Evolutionary conservation across 106 monocot species (phyloP), one percentile per base, ranked within the genome.

Genomic region (Hemerocallis citrina): DNA sequence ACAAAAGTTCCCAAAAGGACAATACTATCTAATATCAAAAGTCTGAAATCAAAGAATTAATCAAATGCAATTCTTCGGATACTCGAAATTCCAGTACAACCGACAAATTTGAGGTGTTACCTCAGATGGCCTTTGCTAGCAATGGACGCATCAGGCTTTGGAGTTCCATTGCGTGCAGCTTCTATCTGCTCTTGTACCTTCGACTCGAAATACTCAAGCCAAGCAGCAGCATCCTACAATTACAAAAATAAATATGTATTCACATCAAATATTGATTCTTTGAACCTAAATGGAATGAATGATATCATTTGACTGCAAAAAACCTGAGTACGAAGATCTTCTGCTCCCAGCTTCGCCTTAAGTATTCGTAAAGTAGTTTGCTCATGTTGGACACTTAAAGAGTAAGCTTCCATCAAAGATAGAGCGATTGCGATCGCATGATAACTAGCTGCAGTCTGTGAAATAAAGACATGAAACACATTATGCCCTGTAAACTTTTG

Each of bases 341-440:
- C 94, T 65, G 78, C 61, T 59, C 94, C 94, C 34, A 94, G 89
- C 65, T 94, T 94, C 29, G 94, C 77, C 71, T 83, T 77, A 60
- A 94, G 89, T 75, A 89, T 94, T 20, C 86, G 75, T 20, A 94
- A 72, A 67, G 94, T 94, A 20, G 94, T 94, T 63, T 89, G 88
- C 56, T 94, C 94, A 72, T 94, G 94, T 64, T 94, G 94, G 48
- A 94, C 94, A 66, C 94, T 94, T 40, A 94, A 65, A 24, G 89
- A 72, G 39, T 89, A 94, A 4, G 94, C 94, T 81, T 94, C 94
- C 94, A 94, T 94, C 66, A 94, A 64, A 59, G 94, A 94, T 7
- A 94, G 71, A 54, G 94, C 94, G 32, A 94, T 94, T 28, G 94
- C 94, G 65, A 94, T 94, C 23, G 94, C 94, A 74, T 94, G 94